Evolutionary conservation across 2,329 filamentous ascomycete genomes (phyloP).

Genomic region (Septoria petroselini): DNA sequence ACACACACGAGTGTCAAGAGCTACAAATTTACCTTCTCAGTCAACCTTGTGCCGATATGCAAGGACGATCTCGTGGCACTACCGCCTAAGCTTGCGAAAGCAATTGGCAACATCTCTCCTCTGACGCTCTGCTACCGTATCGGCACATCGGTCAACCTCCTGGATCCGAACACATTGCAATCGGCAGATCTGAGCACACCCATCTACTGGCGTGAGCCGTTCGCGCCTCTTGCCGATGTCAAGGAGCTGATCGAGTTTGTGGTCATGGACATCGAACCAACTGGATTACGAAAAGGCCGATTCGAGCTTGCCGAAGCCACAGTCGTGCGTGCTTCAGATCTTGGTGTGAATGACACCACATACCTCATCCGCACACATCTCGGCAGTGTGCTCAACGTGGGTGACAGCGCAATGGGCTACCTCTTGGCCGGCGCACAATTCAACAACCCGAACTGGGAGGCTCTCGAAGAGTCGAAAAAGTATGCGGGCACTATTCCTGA

Average conservation of each 20-base stretch:
- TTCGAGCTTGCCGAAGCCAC: conserved; percentile 84
- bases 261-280: conserved; percentile 86
- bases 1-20: conserved; percentile 84
- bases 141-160: conserved; percentile 81
- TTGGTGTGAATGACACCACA: conserved; percentile 79
- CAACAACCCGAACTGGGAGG: conserved; percentile 83
- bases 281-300: conserved; percentile 71
- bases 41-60: conserved; percentile 88
- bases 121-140: conserved; percentile 82
- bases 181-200: conserved; percentile 78
- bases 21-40: conserved; percentile 92
- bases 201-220: conserved; percentile 89
- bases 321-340: conserved; percentile 79
- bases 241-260: conserved; percentile 87
- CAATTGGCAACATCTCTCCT: conserved; percentile 82
- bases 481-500: conserved; percentile 81
- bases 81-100: conserved; percentile 83
- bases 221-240: conserved; percentile 77
- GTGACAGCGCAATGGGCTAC: conserved; percentile 94
- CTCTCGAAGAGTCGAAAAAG: conserved; percentile 71
- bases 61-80: conserved; percentile 96
- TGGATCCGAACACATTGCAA: conserved; percentile 89
- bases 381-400: conserved; percentile 77
- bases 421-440: conserved; percentile 85
- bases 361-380: conserved; percentile 91